Evolutionary conservation across 108 stramenopile species (phyloP).

Genomic region (Fragilariopsis cylindrus): DNA sequence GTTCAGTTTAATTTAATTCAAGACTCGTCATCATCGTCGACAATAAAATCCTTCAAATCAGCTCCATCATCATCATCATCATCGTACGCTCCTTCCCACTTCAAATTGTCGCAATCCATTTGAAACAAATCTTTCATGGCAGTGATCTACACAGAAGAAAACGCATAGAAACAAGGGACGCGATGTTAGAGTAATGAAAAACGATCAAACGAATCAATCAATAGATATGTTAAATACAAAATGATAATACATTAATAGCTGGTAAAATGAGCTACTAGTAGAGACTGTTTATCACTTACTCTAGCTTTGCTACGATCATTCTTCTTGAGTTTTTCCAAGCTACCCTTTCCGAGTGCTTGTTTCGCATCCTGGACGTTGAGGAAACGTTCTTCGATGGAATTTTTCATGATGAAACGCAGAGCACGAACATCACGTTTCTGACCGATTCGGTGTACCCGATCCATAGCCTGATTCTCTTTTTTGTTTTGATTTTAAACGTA

Average conservation of each 20-base stretch:
- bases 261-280: neutral
- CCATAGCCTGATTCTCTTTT: conserved; percentile 56
- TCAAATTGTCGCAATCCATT: neutral
- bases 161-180: neutral
- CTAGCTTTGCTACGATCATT: conserved; percentile 49
- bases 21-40: neutral
- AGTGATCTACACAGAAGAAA: neutral
- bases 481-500: neutral
- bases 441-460: conserved; percentile 55
- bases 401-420: conserved; percentile 46
- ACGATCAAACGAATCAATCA: neutral
- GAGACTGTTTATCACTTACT: neutral
- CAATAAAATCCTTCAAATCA: conserved; percentile 1
- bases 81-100: neutral
- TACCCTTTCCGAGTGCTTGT: conserved; percentile 45
- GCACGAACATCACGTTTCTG: conserved; percentile 48
- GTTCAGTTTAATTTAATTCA: neutral
- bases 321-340: conserved; percentile 41
- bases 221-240: neutral
- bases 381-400: conserved; percentile 52
- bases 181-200: neutral
- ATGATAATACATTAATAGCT: neutral
- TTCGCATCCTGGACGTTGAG: conserved; percentile 46
- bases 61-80: neutral
- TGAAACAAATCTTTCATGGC: conserved; percentile 7